These are phyloP conservation scores for Cryphonectria radicalis DNA, from an alignment of 2,329 filamentous ascomycete genomes.

Conservation along the genomic window DNA sequence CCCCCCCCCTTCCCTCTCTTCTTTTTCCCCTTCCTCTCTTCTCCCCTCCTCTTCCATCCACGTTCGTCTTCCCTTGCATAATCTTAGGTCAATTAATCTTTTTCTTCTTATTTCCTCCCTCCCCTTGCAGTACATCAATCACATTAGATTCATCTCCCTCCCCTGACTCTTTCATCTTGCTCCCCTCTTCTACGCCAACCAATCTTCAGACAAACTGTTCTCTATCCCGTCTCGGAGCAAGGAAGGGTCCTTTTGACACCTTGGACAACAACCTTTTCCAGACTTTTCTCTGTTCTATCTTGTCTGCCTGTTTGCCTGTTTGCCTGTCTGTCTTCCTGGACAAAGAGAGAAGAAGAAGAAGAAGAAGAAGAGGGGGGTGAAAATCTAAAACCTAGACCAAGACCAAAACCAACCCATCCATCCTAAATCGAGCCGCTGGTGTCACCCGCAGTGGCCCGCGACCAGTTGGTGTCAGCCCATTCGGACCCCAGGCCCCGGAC, in stretches of 20 bases:
- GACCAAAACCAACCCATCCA: not conserved
- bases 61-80: not conserved
- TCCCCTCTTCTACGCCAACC: too few species aligned
- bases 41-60: not conserved
- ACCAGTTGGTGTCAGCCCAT: conserved; percentile 16
- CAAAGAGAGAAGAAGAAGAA: too few species aligned
- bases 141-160: not conserved
- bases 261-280: not conserved
- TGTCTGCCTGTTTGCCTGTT: not conserved
- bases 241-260: not conserved
- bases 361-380: not conserved
- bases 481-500: conserved; percentile 24
- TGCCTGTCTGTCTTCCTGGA: not conserved
- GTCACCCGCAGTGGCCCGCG: conserved; percentile 15
- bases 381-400: too few species aligned
- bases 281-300: not conserved
- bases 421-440: not conserved
- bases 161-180: too few species aligned
- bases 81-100: not conserved
- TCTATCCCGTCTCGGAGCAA: not conserved
- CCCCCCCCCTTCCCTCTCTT: not conserved
- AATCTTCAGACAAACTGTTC: not conserved
- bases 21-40: not conserved
- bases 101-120: not conserved
- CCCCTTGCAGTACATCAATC: not conserved